Percentiles rank a stretch among this genome's conserved stretches.
Evolutionary conservation across 768 basidiomycete genomes (phyloP).

Genomic region (Crassisporium funariophilum): DNA sequence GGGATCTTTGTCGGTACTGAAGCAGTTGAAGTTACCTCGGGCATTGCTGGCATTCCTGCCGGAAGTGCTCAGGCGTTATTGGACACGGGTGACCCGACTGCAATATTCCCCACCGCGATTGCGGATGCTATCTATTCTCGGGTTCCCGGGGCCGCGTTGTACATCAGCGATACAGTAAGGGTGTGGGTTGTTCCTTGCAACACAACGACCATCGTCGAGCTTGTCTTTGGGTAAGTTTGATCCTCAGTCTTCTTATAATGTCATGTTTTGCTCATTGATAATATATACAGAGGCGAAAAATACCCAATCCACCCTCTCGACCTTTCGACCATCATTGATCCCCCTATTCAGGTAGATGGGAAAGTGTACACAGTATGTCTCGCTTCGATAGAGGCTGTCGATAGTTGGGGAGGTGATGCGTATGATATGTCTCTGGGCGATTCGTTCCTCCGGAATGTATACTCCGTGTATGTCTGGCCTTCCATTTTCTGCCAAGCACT

Average conservation of each 20-base stretch:
- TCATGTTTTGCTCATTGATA: background rate
- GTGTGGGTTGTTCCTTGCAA: conserved; percentile 44
- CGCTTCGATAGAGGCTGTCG: conserved; percentile 32
- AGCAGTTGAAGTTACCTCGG: conserved; percentile 28
- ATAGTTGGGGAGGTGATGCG: conserved; percentile 24
- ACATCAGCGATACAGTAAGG: conserved; percentile 18
- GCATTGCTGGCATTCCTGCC: conserved; percentile 28
- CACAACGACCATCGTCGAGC: conserved; percentile 32
- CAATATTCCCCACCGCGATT: conserved; percentile 34
- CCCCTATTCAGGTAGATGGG: conserved; percentile 24
- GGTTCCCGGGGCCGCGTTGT: conserved; percentile 38
- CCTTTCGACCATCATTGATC: conserved; percentile 32
- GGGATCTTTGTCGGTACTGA: conserved; percentile 36
- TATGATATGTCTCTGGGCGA: conserved; percentile 45
- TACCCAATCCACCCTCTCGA: conserved; percentile 49
- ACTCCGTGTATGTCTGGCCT: conserved; percentile 37
- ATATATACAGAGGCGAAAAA: conserved; percentile 24
- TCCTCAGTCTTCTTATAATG: conserved; percentile 18
- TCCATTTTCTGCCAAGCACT: background rate
- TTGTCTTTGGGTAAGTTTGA: conserved; percentile 42
- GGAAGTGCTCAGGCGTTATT: conserved; percentile 38
- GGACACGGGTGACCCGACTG: conserved; percentile 46
- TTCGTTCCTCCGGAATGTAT: conserved; percentile 48
- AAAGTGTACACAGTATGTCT: conserved; percentile 41
- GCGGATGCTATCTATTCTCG: conserved; percentile 40